Evolutionary conservation across 2,329 filamentous ascomycete species (phyloP).

Genomic region (Cytospora schulzeri): DNA sequence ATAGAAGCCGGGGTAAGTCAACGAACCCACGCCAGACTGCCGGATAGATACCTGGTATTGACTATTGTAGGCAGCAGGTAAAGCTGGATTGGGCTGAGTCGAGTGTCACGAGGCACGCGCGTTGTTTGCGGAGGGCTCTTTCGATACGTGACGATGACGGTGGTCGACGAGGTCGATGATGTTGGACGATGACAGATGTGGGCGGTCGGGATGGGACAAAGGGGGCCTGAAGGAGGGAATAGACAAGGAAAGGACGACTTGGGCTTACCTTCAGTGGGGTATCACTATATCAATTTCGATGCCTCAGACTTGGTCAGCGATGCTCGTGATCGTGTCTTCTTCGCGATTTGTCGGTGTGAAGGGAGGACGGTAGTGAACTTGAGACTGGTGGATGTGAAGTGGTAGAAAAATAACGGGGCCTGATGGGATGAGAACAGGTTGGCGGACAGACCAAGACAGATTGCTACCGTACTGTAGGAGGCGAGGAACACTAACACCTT

Average conservation of each 20-base stretch:
- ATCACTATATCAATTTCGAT: conserved; percentile 25
- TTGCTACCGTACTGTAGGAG: neutral
- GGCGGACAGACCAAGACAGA: conserved; percentile 10
- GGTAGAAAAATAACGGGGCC: conserved; percentile 29
- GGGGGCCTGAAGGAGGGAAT: neutral
- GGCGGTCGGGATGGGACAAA: conserved; percentile 7
- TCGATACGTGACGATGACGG: conserved; percentile 16
- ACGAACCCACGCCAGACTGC: conserved; percentile 25
- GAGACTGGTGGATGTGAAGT: conserved; percentile 19
- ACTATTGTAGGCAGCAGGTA: conserved; percentile 2
- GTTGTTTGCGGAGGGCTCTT: neutral
- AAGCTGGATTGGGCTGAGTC: conserved; percentile 3
- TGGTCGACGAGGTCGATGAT: conserved; percentile 1
- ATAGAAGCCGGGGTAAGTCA: conserved; percentile 14
- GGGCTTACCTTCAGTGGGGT: conserved; percentile 24
- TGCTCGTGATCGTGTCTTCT: conserved; percentile 25
- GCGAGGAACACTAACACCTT: neutral
- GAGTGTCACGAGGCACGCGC: conserved; percentile 17
- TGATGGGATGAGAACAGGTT: conserved; percentile 27
- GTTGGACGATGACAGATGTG: conserved; percentile 17
- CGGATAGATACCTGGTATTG: conserved; percentile 16
- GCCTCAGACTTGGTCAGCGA: conserved; percentile 21
- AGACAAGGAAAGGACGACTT: conserved; percentile 8
- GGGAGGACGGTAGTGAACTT: conserved; percentile 23
- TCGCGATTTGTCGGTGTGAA: conserved; percentile 29